Base-by-base conservation (phyloP, 1,139 yeast species). In the Sugiyamaella grinbergsii region DNA sequence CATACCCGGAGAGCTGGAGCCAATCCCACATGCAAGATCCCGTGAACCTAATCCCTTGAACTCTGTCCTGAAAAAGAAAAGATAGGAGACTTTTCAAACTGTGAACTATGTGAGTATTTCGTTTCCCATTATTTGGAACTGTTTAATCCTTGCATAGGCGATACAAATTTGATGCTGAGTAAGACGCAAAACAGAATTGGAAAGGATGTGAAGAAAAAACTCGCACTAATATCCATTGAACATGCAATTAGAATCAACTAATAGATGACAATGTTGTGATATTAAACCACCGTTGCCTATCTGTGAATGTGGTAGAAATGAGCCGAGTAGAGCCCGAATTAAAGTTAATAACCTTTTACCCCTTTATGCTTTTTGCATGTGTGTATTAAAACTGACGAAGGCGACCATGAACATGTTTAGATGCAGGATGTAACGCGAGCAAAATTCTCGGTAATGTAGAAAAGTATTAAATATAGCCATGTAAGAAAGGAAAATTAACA, bases 361-460 rank as follows among this genome's bases (percentile, higher is more conserved):
- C 29, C 11, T 13, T 18, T 28, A 13, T 39, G 42, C 42, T 28
- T 39, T n/a, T 26, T 24, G 28, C 28, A 26, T 39, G 29, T 39
- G 26, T 24, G 42, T 28, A 16, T 10, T 16, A 23, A 28, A 39
- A 39, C 33, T 28, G 33, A 26, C 29, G 42, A 39, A 26, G 33
- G 41, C 41, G 41, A 16, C 33, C 33, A 39, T 39, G 13, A 39
- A 39, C 33, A 39, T 39, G 42, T 39, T 39, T 24, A 16, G 20
- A 41, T 41, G 44, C 44, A 41, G 34, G 19, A 41, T 41, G 44
- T 31, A 41, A 18, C 44, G 19, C 37, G 44, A 16, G 33, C 36
- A 40, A 26, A 24, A 41, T 29, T 41, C 44, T 41, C 44, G 44
- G 44, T 41, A 41, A 41, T 41, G 44, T 41, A 26, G 44, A 41